Base-by-base conservation (phyloP, 176 grass and related monocot genomes). In the Hsuehochloa calcarea region DNA sequence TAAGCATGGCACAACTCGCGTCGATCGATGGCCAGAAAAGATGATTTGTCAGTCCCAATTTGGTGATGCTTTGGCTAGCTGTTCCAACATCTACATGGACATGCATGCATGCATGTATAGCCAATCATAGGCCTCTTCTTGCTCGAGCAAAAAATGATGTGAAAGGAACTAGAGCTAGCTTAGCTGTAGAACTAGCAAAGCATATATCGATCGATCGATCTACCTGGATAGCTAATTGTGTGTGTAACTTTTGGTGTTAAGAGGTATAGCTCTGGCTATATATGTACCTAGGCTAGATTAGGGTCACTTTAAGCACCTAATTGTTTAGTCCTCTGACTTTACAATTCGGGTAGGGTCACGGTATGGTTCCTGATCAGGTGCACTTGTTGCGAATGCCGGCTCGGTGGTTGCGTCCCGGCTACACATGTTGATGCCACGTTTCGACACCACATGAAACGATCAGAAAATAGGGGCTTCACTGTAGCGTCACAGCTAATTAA, bases 351-450 rank as follows among this genome's bases (percentile, higher is more conserved):
- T 75, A 31, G 77, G 74, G 59, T 52, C 77, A 72, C 35, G 69
- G 59, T 51, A 46, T 72, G 85, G 69, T 81, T 87, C 85, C 65
- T 77, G 40, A 71, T n/a, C n/a, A n/a, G 41, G 66, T 83, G 64
- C 86, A 25, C 74, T 79, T 83, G 80, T 70, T 72, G 66, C 41
- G 5, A 71, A 79, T 79, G 80, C 73, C 74, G 80, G 65, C 74
- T 31, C 22, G 55, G 74, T 88, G 23, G 65, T 82, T 67, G 70
- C 19, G 62, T 76, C 15, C 16, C 46, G 38, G 19, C 55, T 23
- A 68, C 56, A 79, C 67, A 84, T n/a, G 81, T 88, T 19, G 0
- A 4, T 84, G 87, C 56, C 87, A 88, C 87, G 87, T 88, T 88
- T 88, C 87, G 81, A 55, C 74, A 45, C 74, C 81, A 73, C 81